Conservation (phyloP, 805 yeast species). For the Yueomyces sp. region DNA sequence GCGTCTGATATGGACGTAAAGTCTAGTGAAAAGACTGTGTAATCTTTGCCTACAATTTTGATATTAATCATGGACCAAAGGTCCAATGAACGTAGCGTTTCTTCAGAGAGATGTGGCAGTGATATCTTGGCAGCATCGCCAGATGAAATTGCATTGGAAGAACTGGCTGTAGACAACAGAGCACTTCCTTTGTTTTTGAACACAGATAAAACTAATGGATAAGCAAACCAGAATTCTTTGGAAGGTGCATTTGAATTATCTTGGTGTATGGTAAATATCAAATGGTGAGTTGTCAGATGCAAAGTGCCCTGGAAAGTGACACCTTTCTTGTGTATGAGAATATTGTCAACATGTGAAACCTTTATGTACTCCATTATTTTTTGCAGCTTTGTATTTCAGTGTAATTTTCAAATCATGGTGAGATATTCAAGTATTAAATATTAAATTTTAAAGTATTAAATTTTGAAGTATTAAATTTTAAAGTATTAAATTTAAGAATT, state of each 20-base stretch:
- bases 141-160: not conserved
- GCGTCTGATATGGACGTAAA: slow-evolving; percentile 48
- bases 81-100: slow-evolving; percentile 3
- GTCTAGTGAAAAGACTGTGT: slow-evolving; percentile 67
- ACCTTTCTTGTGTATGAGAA: slow-evolving; percentile 48
- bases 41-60: slow-evolving; percentile 72
- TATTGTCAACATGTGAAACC: slow-evolving; percentile 21
- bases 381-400: too few species aligned
- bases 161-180: slow-evolving; percentile 15
- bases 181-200: slow-evolving; percentile 43
- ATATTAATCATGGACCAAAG: slow-evolving; percentile 35
- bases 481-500: too few species aligned
- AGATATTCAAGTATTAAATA: too few species aligned
- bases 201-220: slow-evolving; percentile 64
- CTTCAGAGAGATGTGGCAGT: too few species aligned
- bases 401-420: too few species aligned
- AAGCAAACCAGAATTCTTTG: slow-evolving; percentile 86
- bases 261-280: slow-evolving; percentile 40
- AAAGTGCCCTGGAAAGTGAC: slow-evolving; percentile 40
- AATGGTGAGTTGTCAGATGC: slow-evolving; percentile 63
- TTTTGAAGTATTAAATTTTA: too few species aligned
- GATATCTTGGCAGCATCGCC: not conserved
- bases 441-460: too few species aligned
- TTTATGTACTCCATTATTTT: too few species aligned
- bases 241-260: slow-evolving; percentile 3